Evolutionary conservation across 768 basidiomycete genomes (phyloP), one percentile per base, ranked within the genome.

Genomic region (Strobilomyces confusus): DNA sequence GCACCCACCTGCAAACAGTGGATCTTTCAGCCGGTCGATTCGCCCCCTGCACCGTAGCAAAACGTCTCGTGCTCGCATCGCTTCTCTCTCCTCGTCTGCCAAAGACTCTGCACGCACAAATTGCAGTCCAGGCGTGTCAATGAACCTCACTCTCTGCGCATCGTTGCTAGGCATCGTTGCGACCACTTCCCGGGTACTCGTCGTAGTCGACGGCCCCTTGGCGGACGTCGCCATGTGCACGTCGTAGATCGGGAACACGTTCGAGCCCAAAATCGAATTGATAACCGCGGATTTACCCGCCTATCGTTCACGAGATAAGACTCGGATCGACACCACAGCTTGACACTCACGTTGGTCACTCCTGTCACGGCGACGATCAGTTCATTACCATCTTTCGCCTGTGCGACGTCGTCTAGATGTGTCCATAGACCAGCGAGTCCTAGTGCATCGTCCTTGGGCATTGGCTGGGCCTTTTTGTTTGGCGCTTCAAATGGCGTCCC

Each of bases 51-150:
- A 86, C 44, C 92, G 79, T 58, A 89, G 65, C n/a, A 95, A 69
- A 49, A 93, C 80, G 63, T 97, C 94, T 19, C 78, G 80, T 5
- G 82, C 78, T 33, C 68, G 67, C 14, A 37, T 50, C 13, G 41
- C 55, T 22, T 71, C 65, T 38, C 54, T 57, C 23, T 67, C 69
- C 12, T 59, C 29, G 3, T 59, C 59, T 23, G 55, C 52, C 82
- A 77, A 6, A 48, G 47, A 51, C 46, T 48, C 67, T 29, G 51
- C 34, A 69, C 66, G 77, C 82, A 85, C 47, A 80, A 76, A 59
- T 19, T 59, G 56, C 44, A 93, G 71, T n/a, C 94, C 94, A 30
- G 94, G 94, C 0, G 91, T 95, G 68, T 97, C 94, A 61, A 94
- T 83, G 51, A 95, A 61, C 32, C 80, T 79, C 58, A 93, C 74